phyloP scores from a whole-genome alignment of 148 eudicot genomes.

The Rhododendron molle region DNA sequence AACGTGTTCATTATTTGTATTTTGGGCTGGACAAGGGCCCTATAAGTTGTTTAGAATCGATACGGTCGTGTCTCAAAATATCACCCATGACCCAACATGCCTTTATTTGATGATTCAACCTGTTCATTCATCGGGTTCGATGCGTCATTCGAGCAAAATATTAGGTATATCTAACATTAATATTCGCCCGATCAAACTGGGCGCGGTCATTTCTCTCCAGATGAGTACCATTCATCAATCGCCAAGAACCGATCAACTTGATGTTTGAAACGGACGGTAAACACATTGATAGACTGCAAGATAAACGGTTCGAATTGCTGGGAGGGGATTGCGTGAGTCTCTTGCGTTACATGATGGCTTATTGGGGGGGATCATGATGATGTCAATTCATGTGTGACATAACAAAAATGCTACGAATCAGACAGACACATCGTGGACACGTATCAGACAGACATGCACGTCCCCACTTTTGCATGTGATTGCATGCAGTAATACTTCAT shows the following conservation, averaged over 20 bases:
- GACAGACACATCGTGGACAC: neutral
- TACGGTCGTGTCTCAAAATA: too few relatives aligned
- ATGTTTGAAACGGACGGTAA: neutral
- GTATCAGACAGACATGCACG: neutral
- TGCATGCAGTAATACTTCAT: neutral
- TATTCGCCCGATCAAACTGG: too few relatives aligned
- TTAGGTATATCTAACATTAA: too few relatives aligned
- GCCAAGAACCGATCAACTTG: neutral
- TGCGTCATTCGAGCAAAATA: too few relatives aligned
- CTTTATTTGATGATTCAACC: too few relatives aligned
- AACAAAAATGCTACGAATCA: neutral
- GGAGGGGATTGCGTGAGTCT: neutral
- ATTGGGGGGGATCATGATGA: neutral
- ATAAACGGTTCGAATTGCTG: neutral
- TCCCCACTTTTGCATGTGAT: neutral
- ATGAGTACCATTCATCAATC: neutral
- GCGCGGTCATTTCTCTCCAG: neutral
- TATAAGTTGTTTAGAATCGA: neutral
- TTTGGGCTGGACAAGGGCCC: neutral
- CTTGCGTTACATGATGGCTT: neutral
- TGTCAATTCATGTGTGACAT: neutral
- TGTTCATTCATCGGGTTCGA: too few relatives aligned
- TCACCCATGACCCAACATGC: too few relatives aligned
- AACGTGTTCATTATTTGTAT: neutral
- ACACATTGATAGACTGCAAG: too few relatives aligned